phyloP scores from a whole-genome alignment of 805 yeast species.

The Saccharomycopsis javanensis region DNA sequence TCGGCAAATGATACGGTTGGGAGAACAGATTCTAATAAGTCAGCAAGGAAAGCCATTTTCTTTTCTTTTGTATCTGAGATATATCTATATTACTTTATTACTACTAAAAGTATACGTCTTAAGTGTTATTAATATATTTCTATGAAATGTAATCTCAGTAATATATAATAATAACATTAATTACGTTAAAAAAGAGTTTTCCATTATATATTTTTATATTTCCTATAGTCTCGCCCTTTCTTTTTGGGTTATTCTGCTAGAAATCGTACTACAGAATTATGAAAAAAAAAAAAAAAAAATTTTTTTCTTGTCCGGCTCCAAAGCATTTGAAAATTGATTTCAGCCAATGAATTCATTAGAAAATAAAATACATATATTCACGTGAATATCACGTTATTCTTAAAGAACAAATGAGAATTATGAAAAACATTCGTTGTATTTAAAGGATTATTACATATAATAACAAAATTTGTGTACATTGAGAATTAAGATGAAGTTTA shows the following conservation, averaged over 20 bases:
- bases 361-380: background rate
- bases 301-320: background rate
- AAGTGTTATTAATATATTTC: too few relatives aligned
- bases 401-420: too few relatives aligned
- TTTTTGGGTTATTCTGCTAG: background rate
- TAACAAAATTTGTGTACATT: too few relatives aligned
- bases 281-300: background rate
- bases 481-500: too few relatives aligned
- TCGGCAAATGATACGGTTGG: conserved; percentile 40
- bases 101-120: background rate
- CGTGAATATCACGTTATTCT: background rate
- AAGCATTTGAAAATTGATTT: background rate
- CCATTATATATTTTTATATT: background rate
- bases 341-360: conserved; percentile 1
- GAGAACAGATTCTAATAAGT: conserved; percentile 36
- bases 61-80: background rate
- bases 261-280: background rate
- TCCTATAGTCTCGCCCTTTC: background rate
- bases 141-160: too few relatives aligned
- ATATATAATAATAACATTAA: too few relatives aligned
- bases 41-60: conserved; percentile 37
- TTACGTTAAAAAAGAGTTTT: too few relatives aligned
- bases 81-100: background rate
- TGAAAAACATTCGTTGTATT: background rate
- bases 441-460: too few relatives aligned